phyloP scores from a whole-genome alignment of 805 yeast genomes.

The Yarrowia divulgata region DNA sequence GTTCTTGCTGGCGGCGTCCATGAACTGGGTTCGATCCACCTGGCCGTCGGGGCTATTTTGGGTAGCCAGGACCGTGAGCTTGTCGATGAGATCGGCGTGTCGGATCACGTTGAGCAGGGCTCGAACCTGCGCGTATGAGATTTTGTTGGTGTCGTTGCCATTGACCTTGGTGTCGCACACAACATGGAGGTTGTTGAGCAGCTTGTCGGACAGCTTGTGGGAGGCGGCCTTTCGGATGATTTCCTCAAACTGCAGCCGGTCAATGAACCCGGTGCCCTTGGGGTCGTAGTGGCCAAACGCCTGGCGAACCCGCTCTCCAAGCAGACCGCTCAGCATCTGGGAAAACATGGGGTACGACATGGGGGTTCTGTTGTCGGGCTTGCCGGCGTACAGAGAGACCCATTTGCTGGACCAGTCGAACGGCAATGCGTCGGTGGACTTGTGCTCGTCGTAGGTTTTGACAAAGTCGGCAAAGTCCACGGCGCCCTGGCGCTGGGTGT shows the following conservation, averaged over 20 bases:
- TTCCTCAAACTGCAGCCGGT: slow-evolving; percentile 53
- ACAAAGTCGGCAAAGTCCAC: slow-evolving; percentile 54
- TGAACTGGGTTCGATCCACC: slow-evolving; percentile 52
- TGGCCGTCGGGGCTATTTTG: slow-evolving; percentile 49
- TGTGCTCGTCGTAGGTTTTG: slow-evolving; percentile 51
- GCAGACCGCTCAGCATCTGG: slow-evolving; percentile 56
- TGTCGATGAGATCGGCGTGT: slow-evolving; percentile 54
- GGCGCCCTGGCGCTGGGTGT: slow-evolving; percentile 43
- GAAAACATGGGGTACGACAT: slow-evolving; percentile 54
- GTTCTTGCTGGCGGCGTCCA: slow-evolving; percentile 52
- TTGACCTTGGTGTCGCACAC: slow-evolving; percentile 48
- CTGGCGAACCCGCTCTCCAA: slow-evolving; percentile 58
- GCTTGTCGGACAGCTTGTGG: slow-evolving; percentile 54
- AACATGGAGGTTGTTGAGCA: slow-evolving; percentile 52
- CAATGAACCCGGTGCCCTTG: slow-evolving; percentile 52
- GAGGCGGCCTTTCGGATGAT: slow-evolving; percentile 52
- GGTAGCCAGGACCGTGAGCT: slow-evolving; percentile 51
- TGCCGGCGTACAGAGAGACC: slow-evolving; percentile 55
- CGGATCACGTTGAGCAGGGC: slow-evolving; percentile 55
- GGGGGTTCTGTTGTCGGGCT: slow-evolving; percentile 50
- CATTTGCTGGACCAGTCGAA: slow-evolving; percentile 56
- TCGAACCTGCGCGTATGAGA: slow-evolving; percentile 55
- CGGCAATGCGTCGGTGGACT: slow-evolving; percentile 51
- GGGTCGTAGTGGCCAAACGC: slow-evolving; percentile 53
- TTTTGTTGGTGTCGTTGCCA: slow-evolving; percentile 48